Evolutionary conservation across 306 rosid genomes (phyloP).

Genomic region (Corylus americana): DNA sequence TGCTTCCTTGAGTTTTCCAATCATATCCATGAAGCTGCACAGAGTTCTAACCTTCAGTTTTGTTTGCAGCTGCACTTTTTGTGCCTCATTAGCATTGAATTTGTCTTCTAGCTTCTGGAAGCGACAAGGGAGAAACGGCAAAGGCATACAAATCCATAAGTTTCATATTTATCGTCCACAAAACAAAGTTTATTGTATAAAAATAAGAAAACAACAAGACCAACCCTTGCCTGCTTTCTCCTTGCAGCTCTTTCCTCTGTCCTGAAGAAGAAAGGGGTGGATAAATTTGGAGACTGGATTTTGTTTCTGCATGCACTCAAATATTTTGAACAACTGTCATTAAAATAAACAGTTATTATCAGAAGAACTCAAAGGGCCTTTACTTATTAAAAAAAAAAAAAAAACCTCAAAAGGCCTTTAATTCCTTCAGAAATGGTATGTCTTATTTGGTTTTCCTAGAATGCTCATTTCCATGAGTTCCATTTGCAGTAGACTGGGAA

Average conservation of each 20-base stretch:
- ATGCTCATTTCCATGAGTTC: neutral
- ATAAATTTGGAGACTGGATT: conserved; percentile 68
- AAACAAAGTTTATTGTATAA: conserved; percentile 2
- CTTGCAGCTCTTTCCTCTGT: conserved; percentile 92
- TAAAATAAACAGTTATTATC: conserved; percentile 6
- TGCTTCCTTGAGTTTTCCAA: no score
- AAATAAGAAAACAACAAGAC: conserved; percentile 18
- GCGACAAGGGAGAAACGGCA: conserved; percentile 7
- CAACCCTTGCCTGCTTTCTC: conserved; percentile 75
- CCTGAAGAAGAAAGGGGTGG: conserved; percentile 78
- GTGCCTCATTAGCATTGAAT: conserved; percentile 74
- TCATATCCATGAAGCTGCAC: neutral
- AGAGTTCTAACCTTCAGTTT: conserved; percentile 50
- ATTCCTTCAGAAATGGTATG: neutral
- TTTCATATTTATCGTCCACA: neutral
- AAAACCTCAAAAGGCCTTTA: neutral
- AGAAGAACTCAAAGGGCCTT: conserved; percentile 12
- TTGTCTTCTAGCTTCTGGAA: conserved; percentile 92
- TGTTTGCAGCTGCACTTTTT: conserved; percentile 61
- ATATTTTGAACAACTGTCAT: conserved; percentile 43
- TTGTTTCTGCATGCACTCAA: conserved; percentile 71
- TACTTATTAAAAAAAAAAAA: neutral
- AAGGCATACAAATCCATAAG: conserved; percentile 5
- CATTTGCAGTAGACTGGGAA: neutral
- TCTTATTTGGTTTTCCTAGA: neutral